Percentiles rank a stretch among this genome's conserved stretches.
phyloP scores from a whole-genome alignment of 2,329 filamentous ascomycete genomes.

The Knufia fluminis region DNA sequence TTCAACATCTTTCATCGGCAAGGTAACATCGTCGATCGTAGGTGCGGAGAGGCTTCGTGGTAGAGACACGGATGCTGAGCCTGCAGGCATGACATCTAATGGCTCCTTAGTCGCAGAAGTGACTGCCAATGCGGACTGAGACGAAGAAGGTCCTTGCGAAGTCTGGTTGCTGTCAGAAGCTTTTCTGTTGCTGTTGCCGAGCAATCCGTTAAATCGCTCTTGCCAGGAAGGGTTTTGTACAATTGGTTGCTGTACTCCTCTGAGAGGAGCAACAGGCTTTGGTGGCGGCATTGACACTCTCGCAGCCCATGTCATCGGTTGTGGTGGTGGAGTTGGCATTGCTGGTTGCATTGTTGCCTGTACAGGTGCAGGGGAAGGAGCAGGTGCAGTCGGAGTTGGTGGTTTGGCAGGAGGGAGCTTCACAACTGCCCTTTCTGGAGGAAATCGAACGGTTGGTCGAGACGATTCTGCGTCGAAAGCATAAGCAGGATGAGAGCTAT shows the following conservation, averaged over 20 bases:
- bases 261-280: conserved; percentile 30
- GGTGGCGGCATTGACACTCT: conserved; percentile 27
- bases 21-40: conserved; percentile 36
- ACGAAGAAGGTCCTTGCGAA: conserved; percentile 3
- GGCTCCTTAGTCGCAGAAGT: conserved; percentile 21
- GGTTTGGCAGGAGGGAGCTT: conserved; percentile 51
- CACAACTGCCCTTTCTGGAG: conserved; percentile 60
- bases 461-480: conserved; percentile 43
- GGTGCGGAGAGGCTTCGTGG: conserved; percentile 37
- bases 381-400: conserved; percentile 20
- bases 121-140: conserved; percentile 12
- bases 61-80: conserved; percentile 62
- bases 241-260: conserved; percentile 34
- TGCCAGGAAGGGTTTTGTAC: conserved; percentile 37
- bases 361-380: conserved; percentile 15
- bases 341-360: conserved; percentile 21
- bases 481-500: conserved; percentile 47
- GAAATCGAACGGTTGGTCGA: conserved; percentile 49
- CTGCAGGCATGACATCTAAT: conserved; percentile 27
- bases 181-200: conserved; percentile 43
- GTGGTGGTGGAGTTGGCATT: conserved; percentile 20
- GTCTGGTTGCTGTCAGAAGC: not conserved
- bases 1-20: conserved; percentile 59
- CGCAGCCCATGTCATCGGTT: conserved; percentile 31
- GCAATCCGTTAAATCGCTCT: conserved; percentile 61